These are phyloP conservation scores for Lactifluus pinguis DNA, from an alignment of 768 basidiomycete species.

Conservation along the genomic window DNA sequence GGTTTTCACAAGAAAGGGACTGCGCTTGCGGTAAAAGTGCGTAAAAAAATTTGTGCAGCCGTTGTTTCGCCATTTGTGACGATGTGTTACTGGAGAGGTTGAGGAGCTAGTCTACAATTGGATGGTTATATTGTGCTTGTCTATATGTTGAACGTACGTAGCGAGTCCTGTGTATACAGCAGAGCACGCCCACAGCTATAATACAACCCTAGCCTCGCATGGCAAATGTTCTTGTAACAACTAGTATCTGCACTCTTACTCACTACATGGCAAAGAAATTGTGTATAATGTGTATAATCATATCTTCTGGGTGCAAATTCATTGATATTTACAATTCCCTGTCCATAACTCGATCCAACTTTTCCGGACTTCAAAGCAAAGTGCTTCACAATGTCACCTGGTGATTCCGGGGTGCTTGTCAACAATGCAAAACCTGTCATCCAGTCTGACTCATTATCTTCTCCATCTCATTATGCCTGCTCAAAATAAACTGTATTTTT, in stretches of 20 bases:
- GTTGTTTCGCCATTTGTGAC: slow-evolving; percentile 81
- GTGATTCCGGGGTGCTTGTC: no score
- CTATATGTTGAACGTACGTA: neutral
- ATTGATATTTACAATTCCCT: no score
- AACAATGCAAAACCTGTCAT: no score
- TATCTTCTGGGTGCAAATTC: no score
- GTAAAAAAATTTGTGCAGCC: slow-evolving; percentile 70
- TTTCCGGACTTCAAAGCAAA: no score
- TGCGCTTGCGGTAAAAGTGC: slow-evolving; percentile 73
- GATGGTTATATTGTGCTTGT: neutral
- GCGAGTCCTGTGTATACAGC: neutral
- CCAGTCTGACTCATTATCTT: no score
- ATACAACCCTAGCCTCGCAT: neutral
- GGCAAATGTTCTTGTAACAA: neutral
- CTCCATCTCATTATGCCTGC: no score
- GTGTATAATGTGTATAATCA: no score
- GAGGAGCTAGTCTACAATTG: neutral
- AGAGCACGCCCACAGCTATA: neutral
- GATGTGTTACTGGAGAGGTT: slow-evolving; percentile 71
- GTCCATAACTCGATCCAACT: no score
- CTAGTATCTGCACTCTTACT: neutral
- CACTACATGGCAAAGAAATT: no score
- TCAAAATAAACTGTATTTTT: no score
- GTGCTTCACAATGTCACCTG: no score
- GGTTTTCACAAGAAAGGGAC: slow-evolving; percentile 91